Evolutionary conservation across 208 protist genomes (phyloP).

Genomic region (Trypanosoma conorhini): DNA sequence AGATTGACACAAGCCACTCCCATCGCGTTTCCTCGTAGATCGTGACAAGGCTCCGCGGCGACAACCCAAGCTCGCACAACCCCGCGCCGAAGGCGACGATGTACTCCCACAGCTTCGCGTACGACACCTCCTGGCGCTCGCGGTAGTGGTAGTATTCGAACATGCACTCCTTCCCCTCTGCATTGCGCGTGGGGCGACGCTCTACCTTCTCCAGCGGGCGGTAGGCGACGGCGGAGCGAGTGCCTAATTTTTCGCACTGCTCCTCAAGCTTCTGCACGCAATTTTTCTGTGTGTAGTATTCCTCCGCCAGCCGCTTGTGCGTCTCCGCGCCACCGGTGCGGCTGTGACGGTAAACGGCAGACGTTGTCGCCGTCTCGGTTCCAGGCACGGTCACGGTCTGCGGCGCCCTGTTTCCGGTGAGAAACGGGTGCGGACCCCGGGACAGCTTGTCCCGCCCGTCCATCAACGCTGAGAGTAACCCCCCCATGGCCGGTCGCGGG

Average conservation of each 20-base stretch:
- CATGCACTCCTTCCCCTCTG: slow-evolving; percentile 39
- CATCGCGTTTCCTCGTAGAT: slow-evolving; percentile 88
- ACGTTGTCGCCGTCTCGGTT: slow-evolving; percentile 48
- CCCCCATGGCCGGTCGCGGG: slow-evolving; percentile 31
- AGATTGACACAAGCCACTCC: slow-evolving; percentile 75
- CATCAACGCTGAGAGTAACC: slow-evolving; percentile 46
- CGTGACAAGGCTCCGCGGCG: slow-evolving; percentile 45
- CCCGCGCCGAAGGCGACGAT: slow-evolving; percentile 56
- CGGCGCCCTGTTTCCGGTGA: slow-evolving; percentile 13
- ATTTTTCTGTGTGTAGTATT: slow-evolving; percentile 11
- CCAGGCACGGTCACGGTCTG: slow-evolving; percentile 34
- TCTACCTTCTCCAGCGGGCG: slow-evolving; percentile 8
- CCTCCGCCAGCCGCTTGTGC: slow-evolving; percentile 12
- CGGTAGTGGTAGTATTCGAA: too few species aligned
- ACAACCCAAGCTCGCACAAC: slow-evolving; percentile 54
- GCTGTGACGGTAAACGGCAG: slow-evolving; percentile 50
- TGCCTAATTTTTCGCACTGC: neutral
- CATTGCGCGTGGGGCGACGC: slow-evolving; percentile 1
- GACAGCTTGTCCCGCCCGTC: slow-evolving; percentile 30
- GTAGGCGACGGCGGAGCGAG: slow-evolving; percentile 5
- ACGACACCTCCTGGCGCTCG: slow-evolving; percentile 54
- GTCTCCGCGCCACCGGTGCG: slow-evolving; percentile 16
- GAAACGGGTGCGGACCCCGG: slow-evolving; percentile 23
- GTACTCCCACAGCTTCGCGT: slow-evolving; percentile 47
- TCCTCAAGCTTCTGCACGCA: slow-evolving; percentile 10